Evolutionary conservation across 306 rosid species (phyloP), one percentile per base, ranked within the genome.

Genomic region (Pyrus betulifolia): DNA sequence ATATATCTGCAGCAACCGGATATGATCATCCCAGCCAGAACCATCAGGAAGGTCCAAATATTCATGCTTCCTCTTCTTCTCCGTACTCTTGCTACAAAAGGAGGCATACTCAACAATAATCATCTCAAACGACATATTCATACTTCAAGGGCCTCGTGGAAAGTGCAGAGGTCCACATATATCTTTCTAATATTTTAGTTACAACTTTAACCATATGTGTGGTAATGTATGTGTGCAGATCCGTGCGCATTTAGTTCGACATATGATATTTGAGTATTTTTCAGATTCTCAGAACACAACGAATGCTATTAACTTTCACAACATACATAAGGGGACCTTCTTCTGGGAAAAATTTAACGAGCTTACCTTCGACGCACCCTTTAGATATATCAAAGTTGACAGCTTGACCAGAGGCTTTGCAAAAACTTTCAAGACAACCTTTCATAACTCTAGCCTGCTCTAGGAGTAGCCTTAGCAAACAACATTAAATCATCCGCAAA

Each of bases 11-110:
- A 95, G 87, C 85, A 92, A 89, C 52, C 92, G 97, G 79, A 95
- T 90, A 77, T 95, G 97, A 79, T 95, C 98, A 76, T 97, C 98
- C 88, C 86, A 89, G 74, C 98, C 98, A 80, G 85, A 89, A 70
- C 97, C 97, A 89, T 90, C 97, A 79, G 97, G 97, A 87, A 92
- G 93, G 76, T 84, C 87, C 80, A 82, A 33, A 60, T 74, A 64
- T 40, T 80, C 66, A 25, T 81, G 89, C 75, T 95, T 95, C 90
- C 97, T 90, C 87, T 90, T 95, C 84, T 88, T 95, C 70, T 92
- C 97, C 31, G 79, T 62, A 81, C 71, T 85, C 77, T 88, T 88
- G 82, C 98, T 92, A 84, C 82, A 77, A 70, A 51, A 31, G 71
- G 72, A 78, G 80, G 69, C 30, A 72, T 35, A 38, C 52, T 74